A percentile compares a stretch with the other conserved stretches of the same genome.
Conservation (phyloP, 176 grass and related monocot genomes). For the Bothriochloa decipiens region DNA sequence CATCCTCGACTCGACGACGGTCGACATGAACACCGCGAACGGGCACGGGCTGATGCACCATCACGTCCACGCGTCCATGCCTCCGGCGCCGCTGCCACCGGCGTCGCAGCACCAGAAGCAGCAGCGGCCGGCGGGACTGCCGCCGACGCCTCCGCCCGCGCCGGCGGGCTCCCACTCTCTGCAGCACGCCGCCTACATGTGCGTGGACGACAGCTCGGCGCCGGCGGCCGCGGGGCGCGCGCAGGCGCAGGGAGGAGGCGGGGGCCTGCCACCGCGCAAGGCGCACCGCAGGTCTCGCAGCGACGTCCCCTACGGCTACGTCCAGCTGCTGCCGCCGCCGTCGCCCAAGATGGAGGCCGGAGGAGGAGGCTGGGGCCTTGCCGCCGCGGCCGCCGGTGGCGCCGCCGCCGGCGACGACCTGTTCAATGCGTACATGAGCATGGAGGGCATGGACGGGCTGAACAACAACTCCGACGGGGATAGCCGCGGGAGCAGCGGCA, state of each 20-base stretch:
- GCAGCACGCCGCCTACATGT: conserved; percentile 48
- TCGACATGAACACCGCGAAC: conserved; percentile 57
- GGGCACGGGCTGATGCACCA: conserved; percentile 60
- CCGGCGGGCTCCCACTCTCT: conserved; percentile 36
- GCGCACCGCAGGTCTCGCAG: conserved; percentile 72
- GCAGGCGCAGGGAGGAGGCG: background rate
- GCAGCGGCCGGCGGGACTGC: conserved; percentile 58
- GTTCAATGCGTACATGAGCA: conserved; percentile 86
- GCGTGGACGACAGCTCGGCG: conserved; percentile 55
- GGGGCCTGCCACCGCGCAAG: conserved; percentile 63
- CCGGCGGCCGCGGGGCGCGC: background rate
- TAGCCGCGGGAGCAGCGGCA: conserved; percentile 75
- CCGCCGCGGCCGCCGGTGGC: background rate
- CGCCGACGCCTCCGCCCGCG: conserved; percentile 55
- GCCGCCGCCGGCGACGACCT: conserved; percentile 70
- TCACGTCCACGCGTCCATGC: conserved; percentile 36
- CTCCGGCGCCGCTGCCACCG: conserved; percentile 30
- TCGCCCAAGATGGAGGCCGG: conserved; percentile 54
- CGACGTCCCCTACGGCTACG: conserved; percentile 77
- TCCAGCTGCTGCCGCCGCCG: conserved; percentile 57
- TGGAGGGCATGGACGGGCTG: conserved; percentile 79
- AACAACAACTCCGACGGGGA: conserved; percentile 81
- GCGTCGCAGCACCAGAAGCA: background rate
- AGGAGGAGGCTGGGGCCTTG: conserved; percentile 46
- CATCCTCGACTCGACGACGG: too few relatives aligned